These are phyloP conservation scores for Neurospora discreta DNA, from an alignment of 495 filamentous ascomycete genomes.

Conservation along the genomic window DNA sequence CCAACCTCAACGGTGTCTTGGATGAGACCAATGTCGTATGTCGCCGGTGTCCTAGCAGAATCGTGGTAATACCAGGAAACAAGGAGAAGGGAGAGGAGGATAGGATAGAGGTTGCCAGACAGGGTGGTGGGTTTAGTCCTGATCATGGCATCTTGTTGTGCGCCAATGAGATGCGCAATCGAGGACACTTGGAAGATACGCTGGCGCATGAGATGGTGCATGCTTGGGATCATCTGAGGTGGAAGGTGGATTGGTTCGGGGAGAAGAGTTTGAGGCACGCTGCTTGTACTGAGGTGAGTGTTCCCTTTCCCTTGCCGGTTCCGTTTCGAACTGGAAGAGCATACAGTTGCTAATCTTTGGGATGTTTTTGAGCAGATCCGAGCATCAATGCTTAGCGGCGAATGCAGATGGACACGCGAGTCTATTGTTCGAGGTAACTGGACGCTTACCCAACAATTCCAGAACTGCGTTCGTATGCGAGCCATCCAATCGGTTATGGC, in stretches of 20 bases:
- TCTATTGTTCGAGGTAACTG: slow-evolving; percentile 73
- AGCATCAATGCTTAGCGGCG: slow-evolving; percentile 81
- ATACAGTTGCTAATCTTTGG: not conserved
- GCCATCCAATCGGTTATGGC: slow-evolving; percentile 65
- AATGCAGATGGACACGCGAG: slow-evolving; percentile 86
- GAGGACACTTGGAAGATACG: slow-evolving; percentile 78
- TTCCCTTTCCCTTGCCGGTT: not conserved
- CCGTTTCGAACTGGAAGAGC: not conserved
- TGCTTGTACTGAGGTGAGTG: slow-evolving; percentile 83
- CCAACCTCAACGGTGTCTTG: slow-evolving; percentile 62
- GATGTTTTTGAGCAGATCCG: slow-evolving; percentile 52
- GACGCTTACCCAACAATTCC: slow-evolving; percentile 82
- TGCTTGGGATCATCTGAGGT: slow-evolving; percentile 86
- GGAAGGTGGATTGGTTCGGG: slow-evolving; percentile 71
- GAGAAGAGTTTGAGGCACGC: slow-evolving; percentile 65
- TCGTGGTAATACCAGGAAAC: slow-evolving; percentile 27
- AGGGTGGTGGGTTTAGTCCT: slow-evolving; percentile 69
- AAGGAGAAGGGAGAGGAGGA: not conserved
- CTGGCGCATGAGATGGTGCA: slow-evolving; percentile 97
- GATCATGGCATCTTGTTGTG: slow-evolving; percentile 81
- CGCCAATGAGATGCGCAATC: slow-evolving; percentile 70
- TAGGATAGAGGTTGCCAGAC: slow-evolving; percentile 21
- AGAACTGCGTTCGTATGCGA: slow-evolving; percentile 76
- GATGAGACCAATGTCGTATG: slow-evolving; percentile 69
- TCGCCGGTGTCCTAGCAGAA: slow-evolving; percentile 51